These are phyloP conservation scores for Alloteropsis angusta DNA, from an alignment of 202 grass and related monocot species.

Conservation along the genomic window DNA sequence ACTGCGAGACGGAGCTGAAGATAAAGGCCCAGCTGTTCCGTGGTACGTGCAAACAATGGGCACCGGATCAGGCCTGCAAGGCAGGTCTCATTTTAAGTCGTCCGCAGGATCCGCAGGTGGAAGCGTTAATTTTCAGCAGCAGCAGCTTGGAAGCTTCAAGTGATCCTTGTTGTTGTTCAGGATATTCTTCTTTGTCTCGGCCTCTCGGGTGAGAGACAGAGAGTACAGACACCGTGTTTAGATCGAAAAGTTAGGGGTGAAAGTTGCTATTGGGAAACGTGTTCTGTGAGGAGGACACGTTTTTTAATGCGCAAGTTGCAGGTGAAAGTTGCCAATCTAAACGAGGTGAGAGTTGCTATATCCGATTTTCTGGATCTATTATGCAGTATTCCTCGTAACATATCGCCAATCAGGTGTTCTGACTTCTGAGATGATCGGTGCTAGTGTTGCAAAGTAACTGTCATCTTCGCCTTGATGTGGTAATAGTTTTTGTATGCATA, in stretches of 20 bases:
- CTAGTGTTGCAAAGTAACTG: background rate
- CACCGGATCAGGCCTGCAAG: background rate
- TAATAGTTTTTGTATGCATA: background rate
- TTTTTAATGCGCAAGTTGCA: too few species aligned
- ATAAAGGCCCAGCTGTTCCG: slow-evolving; percentile 5
- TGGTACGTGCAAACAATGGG: background rate
- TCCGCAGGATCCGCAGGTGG: background rate
- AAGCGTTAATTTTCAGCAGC: slow-evolving; percentile 12
- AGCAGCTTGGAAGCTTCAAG: slow-evolving; percentile 3
- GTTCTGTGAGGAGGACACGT: too few species aligned
- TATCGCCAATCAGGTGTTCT: background rate
- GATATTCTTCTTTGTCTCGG: background rate
- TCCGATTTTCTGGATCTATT: background rate
- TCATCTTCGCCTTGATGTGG: background rate
- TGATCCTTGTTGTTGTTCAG: background rate
- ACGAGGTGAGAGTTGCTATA: too few species aligned
- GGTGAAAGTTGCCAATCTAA: too few species aligned
- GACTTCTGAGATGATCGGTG: background rate
- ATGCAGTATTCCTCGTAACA: background rate
- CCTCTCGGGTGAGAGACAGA: background rate
- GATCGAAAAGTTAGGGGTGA: too few species aligned
- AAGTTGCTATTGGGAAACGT: too few species aligned
- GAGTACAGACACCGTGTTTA: too few species aligned
- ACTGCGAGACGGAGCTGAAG: background rate
- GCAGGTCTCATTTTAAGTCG: background rate